Evolutionary conservation across 1,139 yeast genomes (phyloP).

Genomic region (Scheffersomyces cryptocercus): DNA sequence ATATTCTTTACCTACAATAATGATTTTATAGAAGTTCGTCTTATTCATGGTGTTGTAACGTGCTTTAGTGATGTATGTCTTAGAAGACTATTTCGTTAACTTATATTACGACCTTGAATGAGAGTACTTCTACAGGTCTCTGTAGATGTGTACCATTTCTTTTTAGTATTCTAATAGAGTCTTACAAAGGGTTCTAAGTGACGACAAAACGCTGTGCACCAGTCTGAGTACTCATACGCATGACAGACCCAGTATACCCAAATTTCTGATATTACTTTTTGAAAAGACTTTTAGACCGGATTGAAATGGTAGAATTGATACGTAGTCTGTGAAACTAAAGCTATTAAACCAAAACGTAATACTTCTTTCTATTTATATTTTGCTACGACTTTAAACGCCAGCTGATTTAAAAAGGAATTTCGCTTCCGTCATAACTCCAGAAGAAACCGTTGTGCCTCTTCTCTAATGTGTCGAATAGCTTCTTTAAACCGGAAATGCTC

Average conservation of each 20-base stretch:
- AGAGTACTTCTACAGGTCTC: not conserved
- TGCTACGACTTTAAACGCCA: too few relatives aligned
- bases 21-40: not conserved
- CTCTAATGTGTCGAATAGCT: too few relatives aligned
- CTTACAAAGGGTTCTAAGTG: conserved; percentile 18
- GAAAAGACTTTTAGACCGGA: not conserved
- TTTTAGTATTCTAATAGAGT: not conserved
- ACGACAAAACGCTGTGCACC: conserved; percentile 56
- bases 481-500: too few relatives aligned
- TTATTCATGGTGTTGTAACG: not conserved
- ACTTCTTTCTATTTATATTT: too few relatives aligned
- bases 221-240: conserved; percentile 49
- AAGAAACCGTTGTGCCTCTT: too few relatives aligned
- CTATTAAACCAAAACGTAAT: too few relatives aligned
- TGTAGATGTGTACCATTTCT: not conserved
- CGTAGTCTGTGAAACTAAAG: too few relatives aligned
- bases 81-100: not conserved
- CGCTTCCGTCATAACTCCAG: too few relatives aligned
- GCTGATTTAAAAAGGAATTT: too few relatives aligned
- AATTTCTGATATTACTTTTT: conserved; percentile 34
- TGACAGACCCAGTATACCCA: conserved; percentile 54
- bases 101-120: not conserved
- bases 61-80: not conserved
- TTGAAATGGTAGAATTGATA: too few relatives aligned
- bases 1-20: not conserved